Percentiles rank a stretch among this genome's conserved stretches.
phyloP scores from a whole-genome alignment of 2,329 filamentous ascomycete genomes.

The Pseudocercospora eumusae region DNA sequence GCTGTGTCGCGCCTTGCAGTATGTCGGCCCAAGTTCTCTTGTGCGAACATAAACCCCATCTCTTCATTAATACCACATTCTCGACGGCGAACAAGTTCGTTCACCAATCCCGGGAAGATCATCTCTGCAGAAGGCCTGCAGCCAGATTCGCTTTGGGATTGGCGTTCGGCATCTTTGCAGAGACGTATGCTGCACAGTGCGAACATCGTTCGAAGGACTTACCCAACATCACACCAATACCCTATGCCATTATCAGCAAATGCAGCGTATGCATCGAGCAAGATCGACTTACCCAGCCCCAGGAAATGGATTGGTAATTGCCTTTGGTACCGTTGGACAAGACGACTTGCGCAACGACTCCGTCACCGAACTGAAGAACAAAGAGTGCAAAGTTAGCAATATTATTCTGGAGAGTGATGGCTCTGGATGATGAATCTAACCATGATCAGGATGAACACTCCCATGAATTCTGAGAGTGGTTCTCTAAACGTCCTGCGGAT shows the following conservation, averaged over 20 bases:
- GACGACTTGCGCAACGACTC: slow-evolving; percentile 66
- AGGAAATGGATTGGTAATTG: slow-evolving; percentile 53
- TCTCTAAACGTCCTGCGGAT: slow-evolving; percentile 57
- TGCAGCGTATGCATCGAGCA: neutral
- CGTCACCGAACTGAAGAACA: slow-evolving; percentile 59
- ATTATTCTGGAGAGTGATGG: neutral
- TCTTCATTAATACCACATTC: slow-evolving; percentile 1
- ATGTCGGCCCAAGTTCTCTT: neutral
- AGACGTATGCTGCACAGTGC: slow-evolving; percentile 6
- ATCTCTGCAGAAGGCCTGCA: neutral
- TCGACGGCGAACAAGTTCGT: neutral
- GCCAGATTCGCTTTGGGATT: slow-evolving; percentile 5
- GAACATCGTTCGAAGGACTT: slow-evolving; percentile 2
- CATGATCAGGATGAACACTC: slow-evolving; percentile 63
- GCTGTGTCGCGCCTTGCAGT: neutral
- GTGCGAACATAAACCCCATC: slow-evolving; percentile 1
- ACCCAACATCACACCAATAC: slow-evolving; percentile 69
- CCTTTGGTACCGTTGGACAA: slow-evolving; percentile 56
- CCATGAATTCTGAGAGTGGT: slow-evolving; percentile 68
- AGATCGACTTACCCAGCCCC: slow-evolving; percentile 32
- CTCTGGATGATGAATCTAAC: neutral
- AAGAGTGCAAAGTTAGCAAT: neutral
- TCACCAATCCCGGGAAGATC: slow-evolving; percentile 3
- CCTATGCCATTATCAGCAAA: slow-evolving; percentile 35
- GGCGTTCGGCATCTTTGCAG: slow-evolving; percentile 1